Percentiles rank a stretch among this genome's conserved stretches.
phyloP scores from a whole-genome alignment of 768 basidiomycete species.

The Clavaria fumosa region DNA sequence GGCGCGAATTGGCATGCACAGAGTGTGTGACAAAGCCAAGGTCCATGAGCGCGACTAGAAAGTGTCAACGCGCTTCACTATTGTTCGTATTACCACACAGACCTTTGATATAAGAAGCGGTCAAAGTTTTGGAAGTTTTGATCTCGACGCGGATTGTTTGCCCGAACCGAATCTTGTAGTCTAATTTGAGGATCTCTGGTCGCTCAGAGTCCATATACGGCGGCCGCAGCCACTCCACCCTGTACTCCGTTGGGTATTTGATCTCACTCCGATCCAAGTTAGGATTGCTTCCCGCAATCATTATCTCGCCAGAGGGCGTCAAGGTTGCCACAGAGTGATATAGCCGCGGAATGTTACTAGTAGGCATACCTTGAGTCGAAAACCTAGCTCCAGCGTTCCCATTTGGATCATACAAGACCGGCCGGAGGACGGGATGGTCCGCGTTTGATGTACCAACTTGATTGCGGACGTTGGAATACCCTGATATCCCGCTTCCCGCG shows the following conservation, averaged over 20 bases:
- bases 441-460: slow-evolving; percentile 70
- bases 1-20: slow-evolving; percentile 59
- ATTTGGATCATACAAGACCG: slow-evolving; percentile 52
- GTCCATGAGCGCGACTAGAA: slow-evolving; percentile 61
- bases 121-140: slow-evolving; percentile 19
- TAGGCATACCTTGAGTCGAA: slow-evolving; percentile 37
- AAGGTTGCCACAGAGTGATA: slow-evolving; percentile 79
- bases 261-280: slow-evolving; percentile 64
- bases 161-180: slow-evolving; percentile 29
- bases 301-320: slow-evolving; percentile 52
- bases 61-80: no score
- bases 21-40: slow-evolving; percentile 71
- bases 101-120: slow-evolving; percentile 34
- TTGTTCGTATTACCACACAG: no score
- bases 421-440: slow-evolving; percentile 49
- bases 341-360: slow-evolving; percentile 54
- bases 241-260: slow-evolving; percentile 72
- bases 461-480: slow-evolving; percentile 57
- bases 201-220: slow-evolving; percentile 57
- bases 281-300: slow-evolving; percentile 77
- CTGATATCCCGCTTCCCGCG: slow-evolving; percentile 55
- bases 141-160: slow-evolving; percentile 32
- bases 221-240: slow-evolving; percentile 76
- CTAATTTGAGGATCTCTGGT: slow-evolving; percentile 29
- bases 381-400: slow-evolving; percentile 44